Base-by-base conservation (phyloP, 495 filamentous ascomycete species). In the Podospora pseudocomata region DNA sequence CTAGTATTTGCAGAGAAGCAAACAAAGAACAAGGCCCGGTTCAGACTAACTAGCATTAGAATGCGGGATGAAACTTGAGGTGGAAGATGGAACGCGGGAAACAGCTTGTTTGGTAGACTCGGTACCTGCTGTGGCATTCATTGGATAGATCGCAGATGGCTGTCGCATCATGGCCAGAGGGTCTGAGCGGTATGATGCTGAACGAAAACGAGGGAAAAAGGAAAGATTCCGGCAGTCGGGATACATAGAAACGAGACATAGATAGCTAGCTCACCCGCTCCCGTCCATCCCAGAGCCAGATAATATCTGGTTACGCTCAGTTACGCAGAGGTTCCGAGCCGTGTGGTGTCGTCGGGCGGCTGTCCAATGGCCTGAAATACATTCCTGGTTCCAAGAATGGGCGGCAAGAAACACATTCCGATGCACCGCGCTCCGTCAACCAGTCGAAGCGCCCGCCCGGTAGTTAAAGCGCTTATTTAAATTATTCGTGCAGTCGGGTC, bases 391-490 rank as follows among this genome's bases (percentile, higher is more conserved):
- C 39, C 62, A 54, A 67, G 13, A n/a, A 53, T 39, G 23, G 53
- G 9, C 39, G 63, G 23, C 39, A 49, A 49, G 32, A 49, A 49
- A 32, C 39, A 39, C 53, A 23, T 44, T 59, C 57, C 20, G 60
- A 67, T 57, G 65, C 55, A 63, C 65, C 71, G 71, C 71, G 71
- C 65, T 66, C 71, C 54, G 26, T 66, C 54, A 65, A 60, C 71
- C 71, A 73, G 63, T 73, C 59, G 55, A 49, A 30, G 44, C 4
- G 28, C 4, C 19, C 20, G 44, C 58, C 57, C 55, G 30, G 61
- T 39, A 63, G n/a, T 27, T 27, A 60, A 23, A 57, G 71, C 71
- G 71, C 68, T 65, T 73, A 73, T 57, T 68, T 70, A 70, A 26
- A 70, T 70, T 73, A 68, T n/a, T 67, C 58, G 63, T 67, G 64